Evolutionary conservation across 805 yeast species (phyloP).

Genomic region (Sungouiella thailandica): DNA sequence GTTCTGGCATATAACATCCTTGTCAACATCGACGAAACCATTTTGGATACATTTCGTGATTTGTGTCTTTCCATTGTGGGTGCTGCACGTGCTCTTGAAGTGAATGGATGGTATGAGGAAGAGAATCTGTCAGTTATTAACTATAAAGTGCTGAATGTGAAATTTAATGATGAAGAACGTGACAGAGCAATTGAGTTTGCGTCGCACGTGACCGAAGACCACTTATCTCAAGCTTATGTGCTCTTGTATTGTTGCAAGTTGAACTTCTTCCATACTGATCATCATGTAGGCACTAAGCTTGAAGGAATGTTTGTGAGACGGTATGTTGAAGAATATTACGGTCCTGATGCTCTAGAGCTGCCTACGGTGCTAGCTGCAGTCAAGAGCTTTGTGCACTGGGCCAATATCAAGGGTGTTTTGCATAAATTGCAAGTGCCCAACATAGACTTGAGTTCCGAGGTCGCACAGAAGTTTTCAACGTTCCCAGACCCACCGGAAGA

Average conservation of each 20-base stretch:
- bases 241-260: constrained; percentile 43
- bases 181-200: constrained; percentile 28
- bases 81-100: constrained; percentile 45
- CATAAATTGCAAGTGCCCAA: constrained; percentile 37
- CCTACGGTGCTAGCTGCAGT: constrained; percentile 42
- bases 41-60: constrained; percentile 32
- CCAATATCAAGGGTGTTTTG: constrained; percentile 44
- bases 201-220: constrained; percentile 22
- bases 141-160: constrained; percentile 27
- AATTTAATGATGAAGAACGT: constrained; percentile 19
- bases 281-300: constrained; percentile 46
- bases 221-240: constrained; percentile 39
- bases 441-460: constrained; percentile 27
- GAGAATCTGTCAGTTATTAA: constrained; percentile 39
- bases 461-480: constrained; percentile 24
- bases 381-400: constrained; percentile 53
- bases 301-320: constrained; percentile 42
- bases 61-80: constrained; percentile 46
- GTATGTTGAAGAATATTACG: constrained; percentile 35
- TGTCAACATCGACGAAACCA: constrained; percentile 22
- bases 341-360: constrained; percentile 33
- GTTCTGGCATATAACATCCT: constrained; percentile 43
- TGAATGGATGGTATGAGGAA: constrained; percentile 45
- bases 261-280: constrained; percentile 53
- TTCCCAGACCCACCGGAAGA: constrained; percentile 42